Conservation (phyloP, 345 rosid genomes). For the Geranium rotundifolium region DNA sequence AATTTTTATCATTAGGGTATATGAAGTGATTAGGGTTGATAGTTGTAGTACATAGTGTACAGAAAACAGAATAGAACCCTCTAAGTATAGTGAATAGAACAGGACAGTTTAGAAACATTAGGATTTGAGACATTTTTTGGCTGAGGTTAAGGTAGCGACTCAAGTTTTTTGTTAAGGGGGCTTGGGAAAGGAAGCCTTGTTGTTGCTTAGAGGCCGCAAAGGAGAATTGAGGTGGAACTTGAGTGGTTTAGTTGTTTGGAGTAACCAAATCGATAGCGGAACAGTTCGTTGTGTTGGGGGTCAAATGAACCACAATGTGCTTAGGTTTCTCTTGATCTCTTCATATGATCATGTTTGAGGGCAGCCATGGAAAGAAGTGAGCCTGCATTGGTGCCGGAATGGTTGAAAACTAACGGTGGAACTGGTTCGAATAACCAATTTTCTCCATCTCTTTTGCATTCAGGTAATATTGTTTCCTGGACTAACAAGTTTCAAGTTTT, state of each 20-base stretch:
- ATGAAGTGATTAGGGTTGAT: background rate
- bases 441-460: background rate
- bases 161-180: too few relatives aligned
- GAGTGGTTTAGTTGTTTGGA: background rate
- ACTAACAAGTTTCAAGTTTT: too few relatives aligned
- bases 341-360: background rate
- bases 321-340: background rate
- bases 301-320: background rate
- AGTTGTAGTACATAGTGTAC: too few relatives aligned
- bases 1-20: too few relatives aligned
- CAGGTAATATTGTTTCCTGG: background rate
- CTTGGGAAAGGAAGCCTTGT: too few relatives aligned
- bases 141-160: too few relatives aligned
- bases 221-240: background rate
- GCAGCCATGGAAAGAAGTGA: background rate
- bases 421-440: background rate
- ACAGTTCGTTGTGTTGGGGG: background rate
- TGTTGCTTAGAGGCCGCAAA: background rate
- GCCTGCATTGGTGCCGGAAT: background rate
- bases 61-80: background rate
- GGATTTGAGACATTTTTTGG: background rate
- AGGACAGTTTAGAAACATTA: background rate
- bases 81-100: background rate
- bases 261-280: background rate
- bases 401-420: background rate